Evolutionary conservation across 2,329 filamentous ascomycete species (phyloP).

Genomic region (Neurospora sp.): DNA sequence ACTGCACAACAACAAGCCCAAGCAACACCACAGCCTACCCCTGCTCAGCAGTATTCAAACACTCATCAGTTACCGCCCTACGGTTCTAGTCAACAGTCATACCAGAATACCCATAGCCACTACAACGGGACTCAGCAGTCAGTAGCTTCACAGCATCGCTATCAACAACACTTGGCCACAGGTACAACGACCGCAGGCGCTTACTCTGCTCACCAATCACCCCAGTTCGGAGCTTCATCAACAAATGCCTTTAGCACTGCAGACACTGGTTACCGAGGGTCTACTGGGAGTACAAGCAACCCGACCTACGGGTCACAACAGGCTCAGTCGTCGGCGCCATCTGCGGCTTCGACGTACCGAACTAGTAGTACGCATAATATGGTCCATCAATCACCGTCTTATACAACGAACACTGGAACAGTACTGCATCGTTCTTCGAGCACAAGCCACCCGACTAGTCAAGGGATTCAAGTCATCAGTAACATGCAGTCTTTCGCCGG

Average conservation of each 20-base stretch:
- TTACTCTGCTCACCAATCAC: slow-evolving; percentile 18
- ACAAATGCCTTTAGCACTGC: slow-evolving; percentile 13
- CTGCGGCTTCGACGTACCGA: slow-evolving; percentile 10
- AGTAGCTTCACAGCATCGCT: slow-evolving; percentile 17
- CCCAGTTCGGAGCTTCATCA: slow-evolving; percentile 18
- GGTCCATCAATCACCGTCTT: slow-evolving; percentile 13
- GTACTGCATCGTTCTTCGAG: slow-evolving; percentile 12
- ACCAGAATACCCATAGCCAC: slow-evolving; percentile 12
- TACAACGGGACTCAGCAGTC: slow-evolving; percentile 15
- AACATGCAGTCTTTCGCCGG: slow-evolving; percentile 13
- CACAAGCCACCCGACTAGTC: slow-evolving; percentile 9
- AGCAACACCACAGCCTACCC: slow-evolving; percentile 4
- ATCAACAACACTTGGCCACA: slow-evolving; percentile 18
- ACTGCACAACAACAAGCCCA: slow-evolving; percentile 3
- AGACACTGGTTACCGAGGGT: slow-evolving; percentile 17
- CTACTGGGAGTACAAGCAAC: slow-evolving; percentile 11
- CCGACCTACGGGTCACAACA: slow-evolving; percentile 15
- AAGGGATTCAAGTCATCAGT: slow-evolving; percentile 13
- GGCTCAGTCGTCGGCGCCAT: slow-evolving; percentile 13
- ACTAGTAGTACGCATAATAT: slow-evolving; percentile 12
- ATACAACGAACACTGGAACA: slow-evolving; percentile 2
- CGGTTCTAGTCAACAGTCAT: slow-evolving; percentile 14
- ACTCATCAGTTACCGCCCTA: slow-evolving; percentile 13
- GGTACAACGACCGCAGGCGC: slow-evolving; percentile 14
- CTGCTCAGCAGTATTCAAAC: slow-evolving; percentile 13